phyloP scores from a whole-genome alignment of 139 green algal species.

The Chlamydomonas applanata region DNA sequence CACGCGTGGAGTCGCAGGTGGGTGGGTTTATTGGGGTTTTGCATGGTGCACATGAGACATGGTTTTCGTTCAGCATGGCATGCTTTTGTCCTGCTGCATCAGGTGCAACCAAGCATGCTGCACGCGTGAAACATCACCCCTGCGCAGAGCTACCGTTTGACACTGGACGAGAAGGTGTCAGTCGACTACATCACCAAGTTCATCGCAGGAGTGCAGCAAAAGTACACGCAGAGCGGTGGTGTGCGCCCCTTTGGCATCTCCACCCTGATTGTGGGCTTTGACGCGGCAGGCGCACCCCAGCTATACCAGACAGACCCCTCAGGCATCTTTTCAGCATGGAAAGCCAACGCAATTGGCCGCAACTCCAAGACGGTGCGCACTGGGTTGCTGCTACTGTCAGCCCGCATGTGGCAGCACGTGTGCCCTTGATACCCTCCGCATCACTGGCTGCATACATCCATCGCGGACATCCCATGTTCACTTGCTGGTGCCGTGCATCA shows the following conservation, averaged over 20 bases:
- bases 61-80: background rate
- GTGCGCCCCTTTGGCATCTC: constrained; percentile 97
- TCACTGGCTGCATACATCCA: background rate
- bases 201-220: constrained; percentile 89
- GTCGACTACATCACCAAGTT: constrained; percentile 93
- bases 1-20: constrained; percentile 84
- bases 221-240: constrained; percentile 96
- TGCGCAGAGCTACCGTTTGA: constrained; percentile 58
- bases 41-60: background rate
- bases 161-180: constrained; percentile 79
- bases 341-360: constrained; percentile 94
- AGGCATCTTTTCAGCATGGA: constrained; percentile 95
- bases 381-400: no score
- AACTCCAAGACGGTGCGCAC: constrained; percentile 95
- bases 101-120: no score
- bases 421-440: background rate
- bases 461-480: background rate
- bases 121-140: background rate
- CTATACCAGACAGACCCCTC: constrained; percentile 98
- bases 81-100: background rate
- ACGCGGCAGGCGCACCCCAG: constrained; percentile 62
- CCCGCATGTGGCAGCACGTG: no score
- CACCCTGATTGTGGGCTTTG: constrained; percentile 94
- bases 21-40: background rate
- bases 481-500: background rate